Percentiles rank a stretch among this genome's conserved stretches.
Evolutionary conservation across 2,329 filamentous ascomycete species (phyloP).

Genomic region (Sarocladiaceae sp.): DNA sequence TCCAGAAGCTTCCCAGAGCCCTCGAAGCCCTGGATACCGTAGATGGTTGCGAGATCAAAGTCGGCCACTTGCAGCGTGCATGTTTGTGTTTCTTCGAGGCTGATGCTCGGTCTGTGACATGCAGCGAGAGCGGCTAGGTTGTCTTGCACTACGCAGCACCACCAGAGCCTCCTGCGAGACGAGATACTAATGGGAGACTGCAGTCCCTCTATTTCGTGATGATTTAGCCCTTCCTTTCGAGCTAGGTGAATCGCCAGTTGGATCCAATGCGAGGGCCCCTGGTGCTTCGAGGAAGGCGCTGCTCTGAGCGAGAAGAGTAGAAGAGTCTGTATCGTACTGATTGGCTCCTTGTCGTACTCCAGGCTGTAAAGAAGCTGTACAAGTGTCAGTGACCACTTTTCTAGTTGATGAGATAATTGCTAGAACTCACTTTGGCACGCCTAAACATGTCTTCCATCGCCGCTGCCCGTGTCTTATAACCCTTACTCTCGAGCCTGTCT

Average conservation of each 20-base stretch:
- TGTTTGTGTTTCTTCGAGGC: neutral
- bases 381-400: neutral
- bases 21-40: neutral
- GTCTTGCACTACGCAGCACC: constrained; percentile 5
- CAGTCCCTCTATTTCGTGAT: neutral
- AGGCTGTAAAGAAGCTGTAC: neutral
- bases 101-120: neutral
- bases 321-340: neutral
- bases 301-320: constrained; percentile 1
- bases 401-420: neutral
- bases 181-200: neutral
- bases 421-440: neutral
- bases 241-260: constrained; percentile 1
- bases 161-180: constrained; percentile 6
- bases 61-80: neutral
- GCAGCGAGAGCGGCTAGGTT: neutral
- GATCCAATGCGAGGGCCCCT: neutral
- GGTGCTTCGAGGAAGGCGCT: neutral
- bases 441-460: neutral
- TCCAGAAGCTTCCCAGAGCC: neutral
- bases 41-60: neutral
- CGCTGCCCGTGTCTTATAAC: neutral
- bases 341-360: constrained; percentile 2
- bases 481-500: neutral
- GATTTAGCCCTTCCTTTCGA: neutral